Percentiles rank a stretch among this genome's conserved stretches.
Evolutionary conservation across 305 asterid species (phyloP).

Genomic region (Fraxinus ornus): DNA sequence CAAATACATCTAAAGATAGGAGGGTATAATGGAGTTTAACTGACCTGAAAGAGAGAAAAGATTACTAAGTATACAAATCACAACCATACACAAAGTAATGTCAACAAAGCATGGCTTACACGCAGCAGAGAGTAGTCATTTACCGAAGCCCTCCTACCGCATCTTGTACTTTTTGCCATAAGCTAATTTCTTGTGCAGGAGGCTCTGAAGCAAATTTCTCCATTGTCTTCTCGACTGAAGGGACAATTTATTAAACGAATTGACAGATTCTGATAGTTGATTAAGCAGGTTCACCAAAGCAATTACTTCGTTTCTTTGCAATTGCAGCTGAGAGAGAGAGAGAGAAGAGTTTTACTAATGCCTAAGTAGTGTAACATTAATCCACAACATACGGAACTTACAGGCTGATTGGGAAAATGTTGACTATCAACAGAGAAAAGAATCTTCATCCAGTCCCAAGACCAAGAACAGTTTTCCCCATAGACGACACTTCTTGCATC

Average conservation of each 20-base stretch:
- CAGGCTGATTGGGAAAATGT: constrained; percentile 42
- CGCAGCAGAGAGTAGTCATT: constrained; percentile 11
- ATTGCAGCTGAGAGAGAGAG: constrained; percentile 51
- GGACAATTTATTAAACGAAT: constrained; percentile 65
- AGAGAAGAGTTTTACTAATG: constrained; percentile 13
- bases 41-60: constrained; percentile 28
- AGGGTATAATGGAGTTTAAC: constrained; percentile 25
- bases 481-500: constrained; percentile 80
- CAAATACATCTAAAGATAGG: neutral
- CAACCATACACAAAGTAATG: neutral
- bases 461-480: constrained; percentile 74
- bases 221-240: constrained; percentile 51
- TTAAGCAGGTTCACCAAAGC: constrained; percentile 80
- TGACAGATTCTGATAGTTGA: constrained; percentile 71
- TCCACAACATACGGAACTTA: constrained; percentile 36
- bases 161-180: constrained; percentile 40
- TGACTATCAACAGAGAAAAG: constrained; percentile 76
- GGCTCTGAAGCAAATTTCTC: constrained; percentile 44
- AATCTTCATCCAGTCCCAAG: constrained; percentile 33
- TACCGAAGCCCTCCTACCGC: constrained; percentile 43
- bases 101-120: neutral
- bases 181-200: constrained; percentile 32
- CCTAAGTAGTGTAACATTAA: neutral
- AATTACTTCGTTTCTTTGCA: constrained; percentile 93
- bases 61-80: constrained; percentile 1